Conservation (phyloP, 257 asterid species). For the Eucommia ulmoides region DNA sequence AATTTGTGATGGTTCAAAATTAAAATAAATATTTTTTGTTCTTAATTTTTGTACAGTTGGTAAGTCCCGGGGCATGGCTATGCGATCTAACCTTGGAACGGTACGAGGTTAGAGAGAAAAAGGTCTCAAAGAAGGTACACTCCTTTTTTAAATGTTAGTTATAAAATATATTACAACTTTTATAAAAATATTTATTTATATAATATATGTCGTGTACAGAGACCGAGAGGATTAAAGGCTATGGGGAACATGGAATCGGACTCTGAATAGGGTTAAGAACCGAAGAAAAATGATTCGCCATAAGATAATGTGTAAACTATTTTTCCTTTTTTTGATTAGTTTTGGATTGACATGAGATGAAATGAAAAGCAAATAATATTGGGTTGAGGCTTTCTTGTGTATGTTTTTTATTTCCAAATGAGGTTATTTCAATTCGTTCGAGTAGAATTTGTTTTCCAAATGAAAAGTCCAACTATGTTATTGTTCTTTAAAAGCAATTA, state of each 20-base stretch:
- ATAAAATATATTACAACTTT: neutral
- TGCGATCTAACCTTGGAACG: conserved; percentile 38
- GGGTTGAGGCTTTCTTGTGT: too few relatives aligned
- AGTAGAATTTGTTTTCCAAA: too few relatives aligned
- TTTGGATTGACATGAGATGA: too few relatives aligned
- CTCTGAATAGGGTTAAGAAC: conserved; percentile 37
- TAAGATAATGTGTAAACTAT: too few relatives aligned
- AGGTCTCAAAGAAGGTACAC: conserved; percentile 39
- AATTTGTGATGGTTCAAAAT: neutral
- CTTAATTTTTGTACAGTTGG: conserved; percentile 24
- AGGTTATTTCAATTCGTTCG: too few relatives aligned
- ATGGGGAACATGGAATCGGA: conserved; percentile 44
- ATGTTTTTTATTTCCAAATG: too few relatives aligned
- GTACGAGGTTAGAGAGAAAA: conserved; percentile 40
- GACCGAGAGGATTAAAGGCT: conserved; percentile 43
- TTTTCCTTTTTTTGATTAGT: too few relatives aligned
- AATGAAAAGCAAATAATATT: too few relatives aligned
- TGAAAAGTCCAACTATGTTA: too few relatives aligned
- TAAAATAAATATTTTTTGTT: neutral
- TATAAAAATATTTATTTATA: neutral
- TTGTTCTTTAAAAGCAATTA: too few relatives aligned
- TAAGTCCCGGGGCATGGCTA: conserved; percentile 40
- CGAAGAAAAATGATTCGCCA: too few relatives aligned
- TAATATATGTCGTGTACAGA: conserved; percentile 10
- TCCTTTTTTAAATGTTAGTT: neutral